Evolutionary conservation across 1,139 yeast genomes (phyloP), one percentile per base, ranked within the genome.

Genomic region (Blastobotrys capitulatus): DNA sequence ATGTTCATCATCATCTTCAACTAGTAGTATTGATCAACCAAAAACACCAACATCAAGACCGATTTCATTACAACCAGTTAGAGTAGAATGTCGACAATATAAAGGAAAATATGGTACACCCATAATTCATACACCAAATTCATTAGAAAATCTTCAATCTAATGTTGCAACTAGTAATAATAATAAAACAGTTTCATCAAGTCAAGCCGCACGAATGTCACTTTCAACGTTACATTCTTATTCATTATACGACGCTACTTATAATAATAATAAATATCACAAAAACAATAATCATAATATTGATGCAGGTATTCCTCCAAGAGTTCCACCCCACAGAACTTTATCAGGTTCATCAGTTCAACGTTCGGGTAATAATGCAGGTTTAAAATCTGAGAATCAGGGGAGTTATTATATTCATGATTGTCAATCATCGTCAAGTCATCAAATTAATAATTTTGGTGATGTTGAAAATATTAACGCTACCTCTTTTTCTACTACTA

Each of bases 281-380:
- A 29, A 29, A n/a, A n/a, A n/a, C n/a, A n/a, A n/a, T n/a, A n/a
- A n/a, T n/a, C n/a, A n/a, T 19, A 32, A 5, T 18, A 49, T 57
- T 22, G 54, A 56, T 47, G 64, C 60, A 8, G 65, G 65, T 15
- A 59, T 61, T 38, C 65, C 64, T 12, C 65, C 65, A 1, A 50
- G 51, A 40, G 64, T 61, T 6, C 65, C 65, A 4, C 53, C 57
- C 12, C 65, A 61, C 46, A 47, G 57, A 13, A 41, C 49, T 3
- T 18, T 50, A 15, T 52, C 60, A 4, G 34, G 37, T 29, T 40
- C 44, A 35, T 37, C 46, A 36, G 8, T 12, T 18, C 31, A 32
- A 29, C 25, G 25, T 4, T 4, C 7, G 7, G 25, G 4, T 29
- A 29, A 32, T 39, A 29, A 27, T 25, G 42, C 42, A 29, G 44